These are phyloP conservation scores for Macrocybe sp. DNA, from an alignment of 1,284 basidiomycete species.

Conservation along the genomic window DNA sequence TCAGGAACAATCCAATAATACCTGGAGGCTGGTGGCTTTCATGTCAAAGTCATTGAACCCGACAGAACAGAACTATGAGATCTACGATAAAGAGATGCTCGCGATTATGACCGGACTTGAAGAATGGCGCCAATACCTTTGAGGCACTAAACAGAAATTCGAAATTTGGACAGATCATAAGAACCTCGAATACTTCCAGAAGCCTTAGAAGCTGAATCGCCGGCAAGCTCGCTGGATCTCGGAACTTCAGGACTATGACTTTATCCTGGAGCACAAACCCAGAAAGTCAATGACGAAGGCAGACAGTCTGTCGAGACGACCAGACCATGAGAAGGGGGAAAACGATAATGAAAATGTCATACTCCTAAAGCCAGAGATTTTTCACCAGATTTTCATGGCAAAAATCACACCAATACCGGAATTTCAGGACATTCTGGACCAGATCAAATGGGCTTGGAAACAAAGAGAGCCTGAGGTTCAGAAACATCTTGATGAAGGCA, in stretches of 20 bases:
- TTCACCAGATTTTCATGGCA: neutral
- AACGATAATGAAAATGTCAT: conserved; percentile 24
- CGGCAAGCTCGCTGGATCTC: conserved; percentile 37
- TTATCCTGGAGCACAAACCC: conserved; percentile 30
- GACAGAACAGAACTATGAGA: conserved; percentile 36
- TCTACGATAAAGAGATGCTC: conserved; percentile 43
- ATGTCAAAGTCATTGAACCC: conserved; percentile 23
- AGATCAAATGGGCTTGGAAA: neutral
- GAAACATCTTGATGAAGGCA: neutral
- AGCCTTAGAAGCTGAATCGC: conserved; percentile 28
- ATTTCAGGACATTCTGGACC: neutral
- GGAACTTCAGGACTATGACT: conserved; percentile 28
- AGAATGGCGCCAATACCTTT: conserved; percentile 32
- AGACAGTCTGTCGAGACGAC: conserved; percentile 34
- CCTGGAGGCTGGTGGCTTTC: conserved; percentile 25
- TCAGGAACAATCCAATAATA: conserved; percentile 18
- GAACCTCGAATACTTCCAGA: conserved; percentile 38
- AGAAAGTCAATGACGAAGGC: conserved; percentile 26
- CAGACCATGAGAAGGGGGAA: conserved; percentile 25
- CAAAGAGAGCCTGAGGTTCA: neutral
- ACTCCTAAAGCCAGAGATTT: conserved; percentile 20
- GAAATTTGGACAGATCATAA: conserved; percentile 36
- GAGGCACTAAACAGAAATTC: conserved; percentile 21
- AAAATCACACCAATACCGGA: neutral
- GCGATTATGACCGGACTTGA: conserved; percentile 23